A percentile compares a stretch with the other conserved stretches of the same genome.
Conservation (phyloP, 73 alveolate genomes). For the Tetrahymena borealis region DNA sequence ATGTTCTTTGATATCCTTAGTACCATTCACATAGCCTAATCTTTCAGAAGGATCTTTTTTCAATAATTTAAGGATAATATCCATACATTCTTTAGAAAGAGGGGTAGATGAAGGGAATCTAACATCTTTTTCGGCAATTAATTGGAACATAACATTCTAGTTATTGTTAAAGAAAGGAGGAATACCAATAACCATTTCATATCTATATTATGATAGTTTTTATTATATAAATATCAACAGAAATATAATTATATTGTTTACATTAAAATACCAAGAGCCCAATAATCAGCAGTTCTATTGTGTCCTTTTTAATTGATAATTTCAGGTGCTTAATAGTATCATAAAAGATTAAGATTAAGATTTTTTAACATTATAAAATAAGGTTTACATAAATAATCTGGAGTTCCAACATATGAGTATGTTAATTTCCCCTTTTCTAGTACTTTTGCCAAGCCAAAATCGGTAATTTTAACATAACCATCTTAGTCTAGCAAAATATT, state of each 20-base stretch:
- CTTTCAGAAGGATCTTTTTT: conserved; percentile 88
- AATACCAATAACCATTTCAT: conserved; percentile 94
- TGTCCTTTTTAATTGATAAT: conserved; percentile 64
- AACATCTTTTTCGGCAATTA: conserved; percentile 78
- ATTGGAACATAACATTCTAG: conserved; percentile 78
- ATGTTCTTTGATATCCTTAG: conserved; percentile 89
- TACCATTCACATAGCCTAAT: conserved; percentile 78
- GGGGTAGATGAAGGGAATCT: conserved; percentile 68
- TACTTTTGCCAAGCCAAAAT: conserved; percentile 77
- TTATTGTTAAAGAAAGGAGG: conserved; percentile 94
- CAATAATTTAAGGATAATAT: conserved; percentile 31
- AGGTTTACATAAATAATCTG: conserved; percentile 51
- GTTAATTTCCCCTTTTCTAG: conserved; percentile 49
- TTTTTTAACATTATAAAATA: background rate
- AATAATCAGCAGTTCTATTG: conserved; percentile 58
- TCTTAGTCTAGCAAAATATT: conserved; percentile 66
- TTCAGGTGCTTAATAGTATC: conserved; percentile 69
- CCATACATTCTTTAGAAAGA: conserved; percentile 69
- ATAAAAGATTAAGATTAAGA: background rate
- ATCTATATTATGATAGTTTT: background rate
- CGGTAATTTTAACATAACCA: conserved; percentile 70
- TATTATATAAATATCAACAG: background rate
- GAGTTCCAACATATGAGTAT: conserved; percentile 68
- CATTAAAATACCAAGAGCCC: conserved; percentile 68
- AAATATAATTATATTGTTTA: background rate